Conservation (phyloP, 345 rosid species). For the Linum usitatissimum region DNA sequence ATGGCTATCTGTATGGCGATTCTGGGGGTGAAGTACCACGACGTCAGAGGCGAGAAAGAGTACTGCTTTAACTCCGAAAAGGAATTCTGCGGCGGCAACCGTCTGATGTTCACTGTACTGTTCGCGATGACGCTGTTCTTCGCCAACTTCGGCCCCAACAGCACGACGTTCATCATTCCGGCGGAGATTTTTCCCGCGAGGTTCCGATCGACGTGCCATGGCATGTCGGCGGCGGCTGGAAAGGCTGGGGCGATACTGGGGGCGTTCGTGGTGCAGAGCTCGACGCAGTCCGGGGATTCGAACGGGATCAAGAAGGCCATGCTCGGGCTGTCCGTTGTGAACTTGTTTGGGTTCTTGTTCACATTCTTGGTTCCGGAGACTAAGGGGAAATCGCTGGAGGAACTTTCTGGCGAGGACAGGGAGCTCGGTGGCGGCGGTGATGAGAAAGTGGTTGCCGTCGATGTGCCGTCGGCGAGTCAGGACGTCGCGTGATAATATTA, state of each 20-base stretch:
- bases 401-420: conserved; percentile 48
- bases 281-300: conserved; percentile 24
- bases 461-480: neutral
- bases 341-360: conserved; percentile 41
- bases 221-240: conserved; percentile 52
- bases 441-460: conserved; percentile 10
- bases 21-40: conserved; percentile 25
- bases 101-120: conserved; percentile 21
- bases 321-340: conserved; percentile 40
- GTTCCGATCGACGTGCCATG: conserved; percentile 52
- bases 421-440: conserved; percentile 14
- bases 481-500: neutral
- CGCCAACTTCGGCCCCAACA: conserved; percentile 58
- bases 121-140: conserved; percentile 54
- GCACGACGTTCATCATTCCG: conserved; percentile 55
- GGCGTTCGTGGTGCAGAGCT: conserved; percentile 44
- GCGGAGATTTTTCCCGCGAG: conserved; percentile 61
- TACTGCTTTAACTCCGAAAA: conserved; percentile 5
- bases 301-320: conserved; percentile 30
- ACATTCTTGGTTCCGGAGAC: conserved; percentile 66
- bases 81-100: conserved; percentile 28
- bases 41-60: conserved; percentile 22
- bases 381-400: conserved; percentile 53
- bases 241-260: conserved; percentile 54
- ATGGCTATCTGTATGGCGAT: conserved; percentile 60